These are phyloP conservation scores for Lyophyllum decastes DNA, from an alignment of 768 basidiomycete species.

Conservation along the genomic window DNA sequence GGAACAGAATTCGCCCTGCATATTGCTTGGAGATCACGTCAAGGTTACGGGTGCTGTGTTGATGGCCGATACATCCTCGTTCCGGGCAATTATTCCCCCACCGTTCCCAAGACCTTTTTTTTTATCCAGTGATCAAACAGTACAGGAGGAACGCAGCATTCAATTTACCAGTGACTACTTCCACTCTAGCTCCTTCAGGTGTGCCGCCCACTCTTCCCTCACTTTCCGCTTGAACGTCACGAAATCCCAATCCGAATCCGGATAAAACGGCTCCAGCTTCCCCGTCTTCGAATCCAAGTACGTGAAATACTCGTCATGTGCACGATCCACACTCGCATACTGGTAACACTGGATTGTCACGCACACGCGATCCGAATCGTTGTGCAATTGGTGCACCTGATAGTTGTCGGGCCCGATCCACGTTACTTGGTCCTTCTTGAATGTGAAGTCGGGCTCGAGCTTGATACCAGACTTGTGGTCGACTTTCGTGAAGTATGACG, in stretches of 20 bases:
- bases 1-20: too few species aligned
- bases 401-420: slow-evolving; percentile 3
- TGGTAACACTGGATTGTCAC: slow-evolving; percentile 18
- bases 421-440: not conserved
- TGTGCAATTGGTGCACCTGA: slow-evolving; percentile 9
- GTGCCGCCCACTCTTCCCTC: slow-evolving; percentile 13
- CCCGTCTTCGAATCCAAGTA: slow-evolving; percentile 9
- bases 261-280: slow-evolving; percentile 11
- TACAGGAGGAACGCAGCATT: too few species aligned
- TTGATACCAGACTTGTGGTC: not conserved
- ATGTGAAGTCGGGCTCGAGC: not conserved
- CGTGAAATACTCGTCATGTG: slow-evolving; percentile 15
- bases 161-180: too few species aligned
- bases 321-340: slow-evolving; percentile 7
- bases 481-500: slow-evolving; percentile 13
- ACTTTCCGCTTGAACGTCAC: slow-evolving; percentile 8
- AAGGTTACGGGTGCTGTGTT: too few species aligned
- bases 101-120: too few species aligned
- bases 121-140: too few species aligned
- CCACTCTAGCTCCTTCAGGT: slow-evolving; percentile 11
- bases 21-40: too few species aligned
- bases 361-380: slow-evolving; percentile 13
- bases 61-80: too few species aligned
- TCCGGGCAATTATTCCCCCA: too few species aligned
- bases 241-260: slow-evolving; percentile 15